Evolutionary conservation across 2,329 filamentous ascomycete species (phyloP).

Genomic region (Allantophomopsis cytisporea): DNA sequence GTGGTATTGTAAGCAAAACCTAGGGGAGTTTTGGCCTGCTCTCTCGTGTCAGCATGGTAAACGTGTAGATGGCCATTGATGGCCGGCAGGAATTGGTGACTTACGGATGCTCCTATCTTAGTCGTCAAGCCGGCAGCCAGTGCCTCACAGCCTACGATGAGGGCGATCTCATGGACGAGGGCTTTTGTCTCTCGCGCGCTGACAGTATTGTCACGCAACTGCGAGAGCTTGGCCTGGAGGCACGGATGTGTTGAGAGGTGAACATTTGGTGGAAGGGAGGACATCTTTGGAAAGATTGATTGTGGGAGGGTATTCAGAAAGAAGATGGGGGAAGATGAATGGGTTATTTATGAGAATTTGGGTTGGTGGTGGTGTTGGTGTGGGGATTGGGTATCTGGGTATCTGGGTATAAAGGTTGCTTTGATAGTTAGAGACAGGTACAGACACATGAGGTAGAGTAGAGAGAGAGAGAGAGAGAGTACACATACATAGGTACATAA

Average conservation of each 20-base stretch:
- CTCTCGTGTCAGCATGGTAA: not conserved
- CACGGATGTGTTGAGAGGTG: slow-evolving; percentile 81
- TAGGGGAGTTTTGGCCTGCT: slow-evolving; percentile 63
- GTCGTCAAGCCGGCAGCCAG: slow-evolving; percentile 48
- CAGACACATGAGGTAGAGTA: too few species aligned
- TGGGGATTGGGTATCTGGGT: too few species aligned
- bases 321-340: not conserved
- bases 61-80: not conserved
- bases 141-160: slow-evolving; percentile 74
- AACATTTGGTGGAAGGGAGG: slow-evolving; percentile 40
- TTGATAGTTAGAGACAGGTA: too few species aligned
- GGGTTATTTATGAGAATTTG: slow-evolving; percentile 13
- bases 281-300: not conserved
- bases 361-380: slow-evolving; percentile 5
- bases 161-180: slow-evolving; percentile 74
- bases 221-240: slow-evolving; percentile 75
- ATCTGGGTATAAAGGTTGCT: too few species aligned
- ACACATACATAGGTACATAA: too few species aligned
- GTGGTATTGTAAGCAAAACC: slow-evolving; percentile 61
- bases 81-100: not conserved
- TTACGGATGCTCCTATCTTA: slow-evolving; percentile 48
- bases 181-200: slow-evolving; percentile 64
- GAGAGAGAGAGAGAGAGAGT: too few species aligned
- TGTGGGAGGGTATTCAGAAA: not conserved
- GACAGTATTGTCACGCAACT: slow-evolving; percentile 63